A percentile compares a stretch with the other conserved stretches of the same genome.
These are phyloP conservation scores for Lepidium aucheri DNA, from an alignment of 345 rosid genomes.

Conservation along the genomic window DNA sequence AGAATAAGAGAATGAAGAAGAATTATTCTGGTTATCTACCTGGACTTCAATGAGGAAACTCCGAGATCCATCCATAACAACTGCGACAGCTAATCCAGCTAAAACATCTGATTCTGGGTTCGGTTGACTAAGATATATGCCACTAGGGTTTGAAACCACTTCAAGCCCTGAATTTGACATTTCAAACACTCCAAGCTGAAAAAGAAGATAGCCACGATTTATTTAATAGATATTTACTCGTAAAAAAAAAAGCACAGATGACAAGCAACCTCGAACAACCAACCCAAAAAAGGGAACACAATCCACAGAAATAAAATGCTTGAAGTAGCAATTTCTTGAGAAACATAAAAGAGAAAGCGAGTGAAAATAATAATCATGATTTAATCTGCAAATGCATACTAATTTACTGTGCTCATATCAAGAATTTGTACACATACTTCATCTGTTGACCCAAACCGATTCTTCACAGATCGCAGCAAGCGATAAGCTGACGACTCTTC, in stretches of 20 bases:
- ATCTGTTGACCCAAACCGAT: slow-evolving; percentile 89
- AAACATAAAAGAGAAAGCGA: background rate
- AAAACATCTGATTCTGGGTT: slow-evolving; percentile 66
- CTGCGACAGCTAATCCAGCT: slow-evolving; percentile 89
- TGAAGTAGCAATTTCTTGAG: background rate
- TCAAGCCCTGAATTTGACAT: slow-evolving; percentile 74
- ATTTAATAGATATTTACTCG: background rate
- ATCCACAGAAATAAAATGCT: background rate
- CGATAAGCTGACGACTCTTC: slow-evolving; percentile 81
- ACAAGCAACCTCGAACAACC: background rate
- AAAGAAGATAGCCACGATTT: background rate
- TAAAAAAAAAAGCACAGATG: background rate
- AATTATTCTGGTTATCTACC: slow-evolving; percentile 29
- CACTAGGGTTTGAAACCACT: slow-evolving; percentile 71
- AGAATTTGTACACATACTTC: slow-evolving; percentile 46
- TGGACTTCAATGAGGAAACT: slow-evolving; percentile 85
- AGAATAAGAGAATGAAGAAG: background rate
- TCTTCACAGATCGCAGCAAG: slow-evolving; percentile 87
- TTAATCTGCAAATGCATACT: background rate
- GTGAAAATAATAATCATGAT: background rate
- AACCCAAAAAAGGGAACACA: background rate
- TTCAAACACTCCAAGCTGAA: slow-evolving; percentile 90
- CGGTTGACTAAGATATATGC: slow-evolving; percentile 69
- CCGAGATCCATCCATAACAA: slow-evolving; percentile 83
- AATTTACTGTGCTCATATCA: background rate